phyloP scores from a whole-genome alignment of 2,329 filamentous ascomycete genomes.

The Aureobasidium sp. region DNA sequence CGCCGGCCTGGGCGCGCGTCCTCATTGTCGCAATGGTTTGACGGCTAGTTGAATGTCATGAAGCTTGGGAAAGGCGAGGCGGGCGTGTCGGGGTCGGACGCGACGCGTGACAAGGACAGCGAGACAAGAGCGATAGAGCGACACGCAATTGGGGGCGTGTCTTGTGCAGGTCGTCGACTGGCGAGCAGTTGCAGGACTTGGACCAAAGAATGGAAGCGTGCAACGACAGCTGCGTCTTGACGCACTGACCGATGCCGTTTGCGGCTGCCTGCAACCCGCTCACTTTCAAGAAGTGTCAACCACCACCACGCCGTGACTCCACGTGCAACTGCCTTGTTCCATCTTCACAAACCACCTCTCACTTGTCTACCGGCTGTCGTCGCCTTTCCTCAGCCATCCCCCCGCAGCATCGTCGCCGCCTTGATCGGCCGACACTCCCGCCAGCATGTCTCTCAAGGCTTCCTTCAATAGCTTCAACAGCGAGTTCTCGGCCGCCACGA shows the following conservation, averaged over 20 bases:
- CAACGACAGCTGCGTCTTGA: neutral
- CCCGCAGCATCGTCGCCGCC: neutral
- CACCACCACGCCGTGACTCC: neutral
- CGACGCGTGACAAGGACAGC: neutral
- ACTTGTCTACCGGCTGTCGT: neutral
- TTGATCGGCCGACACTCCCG: neutral
- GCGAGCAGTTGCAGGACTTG: neutral
- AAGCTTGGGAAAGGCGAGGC: neutral
- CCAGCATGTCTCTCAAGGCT: slow-evolving; percentile 26
- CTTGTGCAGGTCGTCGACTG: neutral
- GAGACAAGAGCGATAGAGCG: neutral
- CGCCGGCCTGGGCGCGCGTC: slow-evolving; percentile 37
- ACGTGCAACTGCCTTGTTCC: neutral
- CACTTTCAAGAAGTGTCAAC: neutral
- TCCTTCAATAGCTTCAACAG: slow-evolving; percentile 26
- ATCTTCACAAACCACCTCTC: too few species aligned
- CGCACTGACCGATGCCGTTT: slow-evolving; percentile 8
- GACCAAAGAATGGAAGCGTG: neutral
- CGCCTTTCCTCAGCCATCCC: neutral
- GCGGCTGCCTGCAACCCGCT: neutral
- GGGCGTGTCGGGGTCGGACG: neutral
- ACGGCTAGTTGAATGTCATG: neutral
- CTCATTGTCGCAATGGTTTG: slow-evolving; percentile 40
- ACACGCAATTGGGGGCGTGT: neutral
- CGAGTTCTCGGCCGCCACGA: slow-evolving; percentile 26